Base-by-base conservation (phyloP, 495 filamentous ascomycete genomes). In the Delitschia confertaspora region DNA sequence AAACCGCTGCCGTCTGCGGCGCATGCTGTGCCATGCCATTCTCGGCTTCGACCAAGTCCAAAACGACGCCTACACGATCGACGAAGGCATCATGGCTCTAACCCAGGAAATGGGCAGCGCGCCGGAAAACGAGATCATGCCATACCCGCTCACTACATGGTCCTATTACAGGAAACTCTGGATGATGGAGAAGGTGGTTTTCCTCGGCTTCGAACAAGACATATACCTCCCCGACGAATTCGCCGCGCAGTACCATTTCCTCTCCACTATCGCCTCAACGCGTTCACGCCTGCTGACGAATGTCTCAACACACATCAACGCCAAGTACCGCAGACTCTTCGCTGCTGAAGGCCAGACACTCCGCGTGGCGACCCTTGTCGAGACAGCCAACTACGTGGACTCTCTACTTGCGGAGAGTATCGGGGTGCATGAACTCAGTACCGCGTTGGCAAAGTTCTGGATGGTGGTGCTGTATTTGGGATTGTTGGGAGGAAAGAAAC, bases 141-240 rank as follows among this genome's bases (percentile, higher is more conserved):
- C 21, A 9, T 83, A 78, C 54, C 85, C 88, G 0, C 70, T 98
- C 1, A 85, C 83, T 4, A 83, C 80, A 4, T 98, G 91, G 91
- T 75, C 79, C 0, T 91, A 89, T 57, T 75, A 85, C 40, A 82
- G 94, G 56, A 96, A 94, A 59, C 70, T 95, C 2, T 75, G 71
- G 6, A 78, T 91, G 53, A 83, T 95, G 74, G 81, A 88, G 46
- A 82, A 80, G 69, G 80, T 91, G 33, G 70, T 95, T 9, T 86
- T 95, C 60, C 78, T 95, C 39, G 91, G 91, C n/a, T 95, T 99
- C 58, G 91, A 96, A 61, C 78, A 94, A 13, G 79, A 87, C 6
- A 76, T 93, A 19, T 96, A 96, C 57, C 77, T 85, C 17, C 73
- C 80, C 1, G 83, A 94, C 59, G 91, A 99, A 64, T 69, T 91